Evolutionary conservation across 1,139 yeast species (phyloP).

Genomic region (Debaryomyces psychrophilus): DNA sequence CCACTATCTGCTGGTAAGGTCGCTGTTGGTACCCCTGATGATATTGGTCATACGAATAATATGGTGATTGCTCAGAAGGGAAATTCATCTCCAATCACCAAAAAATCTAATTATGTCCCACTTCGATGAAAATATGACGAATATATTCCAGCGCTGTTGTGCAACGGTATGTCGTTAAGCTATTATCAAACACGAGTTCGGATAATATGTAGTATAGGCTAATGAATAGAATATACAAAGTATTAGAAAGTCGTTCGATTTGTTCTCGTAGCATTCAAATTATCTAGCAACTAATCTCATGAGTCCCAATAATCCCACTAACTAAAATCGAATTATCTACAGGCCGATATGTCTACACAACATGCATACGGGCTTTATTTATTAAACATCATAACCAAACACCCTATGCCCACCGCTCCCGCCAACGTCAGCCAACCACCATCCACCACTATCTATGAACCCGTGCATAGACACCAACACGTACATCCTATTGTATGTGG

Average conservation of each 20-base stretch:
- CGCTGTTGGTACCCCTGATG: constrained; percentile 8
- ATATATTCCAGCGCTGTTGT: neutral
- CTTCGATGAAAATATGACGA: neutral
- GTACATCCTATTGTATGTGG: neutral
- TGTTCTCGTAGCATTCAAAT: constrained; percentile 8
- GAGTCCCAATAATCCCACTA: neutral
- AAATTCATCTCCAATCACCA: constrained; percentile 7
- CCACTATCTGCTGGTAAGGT: neutral
- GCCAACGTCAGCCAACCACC: neutral
- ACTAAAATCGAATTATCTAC: neutral
- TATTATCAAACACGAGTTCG: neutral
- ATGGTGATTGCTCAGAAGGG: constrained; percentile 8
- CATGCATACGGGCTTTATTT: neutral
- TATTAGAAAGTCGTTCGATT: neutral
- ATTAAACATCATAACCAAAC: neutral
- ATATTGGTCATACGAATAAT: constrained; percentile 7
- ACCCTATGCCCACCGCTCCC: neutral
- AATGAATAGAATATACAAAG: neutral
- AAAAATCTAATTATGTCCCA: constrained; percentile 4
- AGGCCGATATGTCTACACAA: neutral
- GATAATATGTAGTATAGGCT: neutral
- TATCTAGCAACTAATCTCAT: constrained; percentile 4
- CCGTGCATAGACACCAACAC: constrained; percentile 1
- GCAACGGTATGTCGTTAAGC: neutral
- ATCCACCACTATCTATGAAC: neutral